Conservation (phyloP, 169 alveolate species). For the Plasmodium falciparum region DNA sequence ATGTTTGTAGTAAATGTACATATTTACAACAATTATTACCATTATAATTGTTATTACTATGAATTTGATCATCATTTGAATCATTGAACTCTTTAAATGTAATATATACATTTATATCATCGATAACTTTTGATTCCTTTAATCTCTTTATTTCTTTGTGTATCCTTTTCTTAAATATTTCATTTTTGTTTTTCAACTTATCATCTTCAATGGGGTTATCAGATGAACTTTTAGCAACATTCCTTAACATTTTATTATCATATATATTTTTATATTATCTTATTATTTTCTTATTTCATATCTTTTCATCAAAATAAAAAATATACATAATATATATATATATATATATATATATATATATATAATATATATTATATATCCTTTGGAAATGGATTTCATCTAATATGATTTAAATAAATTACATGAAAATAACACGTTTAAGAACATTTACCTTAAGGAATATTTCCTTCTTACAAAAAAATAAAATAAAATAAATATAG, state of each 20-base stretch:
- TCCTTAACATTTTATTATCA: slow-evolving; percentile 23
- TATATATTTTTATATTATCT: neutral
- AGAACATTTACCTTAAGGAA: no score
- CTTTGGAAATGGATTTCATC: no score
- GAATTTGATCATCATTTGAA: neutral
- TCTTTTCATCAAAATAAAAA: no score
- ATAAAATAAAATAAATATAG: no score
- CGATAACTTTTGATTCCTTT: slow-evolving; percentile 41
- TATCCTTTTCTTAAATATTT: slow-evolving; percentile 59
- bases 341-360: no score
- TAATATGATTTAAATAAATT: no score
- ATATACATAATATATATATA: no score
- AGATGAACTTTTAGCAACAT: slow-evolving; percentile 9
- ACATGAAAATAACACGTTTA: no score
- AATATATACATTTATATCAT: slow-evolving; percentile 33
- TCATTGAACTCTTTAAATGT: slow-evolving; percentile 24
- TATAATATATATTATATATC: no score
- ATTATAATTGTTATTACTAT: neutral
- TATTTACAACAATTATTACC: neutral
- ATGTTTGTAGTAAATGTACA: slow-evolving; percentile 24
- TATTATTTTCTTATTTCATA: neutral
- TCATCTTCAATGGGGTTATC: slow-evolving; percentile 4
- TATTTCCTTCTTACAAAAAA: no score
- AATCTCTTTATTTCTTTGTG: slow-evolving; percentile 62
- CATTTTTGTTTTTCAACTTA: slow-evolving; percentile 19